Percentiles rank a stretch among this genome's conserved stretches.
phyloP scores from a whole-genome alignment of 768 basidiomycete genomes.

The Symmetrospora coprosmae region DNA sequence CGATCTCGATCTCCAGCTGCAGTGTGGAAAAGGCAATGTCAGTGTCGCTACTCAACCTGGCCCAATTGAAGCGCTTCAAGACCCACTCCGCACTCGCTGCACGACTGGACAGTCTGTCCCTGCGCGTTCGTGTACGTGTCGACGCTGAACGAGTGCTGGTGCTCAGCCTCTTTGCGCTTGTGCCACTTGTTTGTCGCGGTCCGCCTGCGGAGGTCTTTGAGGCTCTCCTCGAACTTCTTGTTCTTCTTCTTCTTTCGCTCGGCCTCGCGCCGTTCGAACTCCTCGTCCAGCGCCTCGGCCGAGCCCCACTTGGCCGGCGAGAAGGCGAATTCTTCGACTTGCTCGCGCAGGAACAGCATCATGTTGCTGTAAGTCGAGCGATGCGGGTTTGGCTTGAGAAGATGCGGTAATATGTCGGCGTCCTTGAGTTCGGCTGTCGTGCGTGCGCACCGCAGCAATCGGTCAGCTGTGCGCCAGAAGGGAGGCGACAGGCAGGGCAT shows the following conservation, averaged over 20 bases:
- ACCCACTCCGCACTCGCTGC: slow-evolving; percentile 78
- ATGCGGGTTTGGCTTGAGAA: slow-evolving; percentile 87
- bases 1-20: slow-evolving; percentile 19
- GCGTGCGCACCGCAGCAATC: not conserved
- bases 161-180: slow-evolving; percentile 67
- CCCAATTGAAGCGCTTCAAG: slow-evolving; percentile 77
- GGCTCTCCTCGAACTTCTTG: slow-evolving; percentile 82
- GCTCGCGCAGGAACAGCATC: slow-evolving; percentile 91
- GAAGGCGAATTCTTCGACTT: slow-evolving; percentile 87
- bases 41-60: slow-evolving; percentile 9
- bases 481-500: not conserved
- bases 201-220: slow-evolving; percentile 65
- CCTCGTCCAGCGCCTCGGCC: slow-evolving; percentile 72
- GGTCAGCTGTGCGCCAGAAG: not conserved
- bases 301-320: slow-evolving; percentile 86
- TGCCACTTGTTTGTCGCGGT: slow-evolving; percentile 87
- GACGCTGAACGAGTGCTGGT: slow-evolving; percentile 67
- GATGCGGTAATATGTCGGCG: slow-evolving; percentile 76
- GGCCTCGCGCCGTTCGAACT: slow-evolving; percentile 60
- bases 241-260: slow-evolving; percentile 83
- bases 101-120: slow-evolving; percentile 51
- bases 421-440: slow-evolving; percentile 81
- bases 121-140: slow-evolving; percentile 43
- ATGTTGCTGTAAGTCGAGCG: slow-evolving; percentile 92
- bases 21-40: not conserved